Percentiles rank a stretch among this genome's conserved stretches.
These are phyloP conservation scores for Artemisia tridentata DNA, from an alignment of 129 eudicot species.

Conservation along the genomic window DNA sequence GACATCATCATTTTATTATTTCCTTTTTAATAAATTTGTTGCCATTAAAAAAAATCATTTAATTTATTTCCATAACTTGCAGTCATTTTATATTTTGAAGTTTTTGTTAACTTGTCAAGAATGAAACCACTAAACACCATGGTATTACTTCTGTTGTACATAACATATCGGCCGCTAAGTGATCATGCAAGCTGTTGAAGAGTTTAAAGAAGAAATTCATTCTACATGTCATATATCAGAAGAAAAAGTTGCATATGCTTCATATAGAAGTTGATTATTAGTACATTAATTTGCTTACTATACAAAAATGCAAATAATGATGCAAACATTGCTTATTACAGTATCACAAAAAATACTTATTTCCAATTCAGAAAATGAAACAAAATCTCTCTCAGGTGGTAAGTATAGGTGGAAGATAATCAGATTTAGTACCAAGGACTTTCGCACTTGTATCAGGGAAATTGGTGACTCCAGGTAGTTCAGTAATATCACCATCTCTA, in stretches of 20 bases:
- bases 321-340: constrained; percentile 29
- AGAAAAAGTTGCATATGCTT: constrained; percentile 7
- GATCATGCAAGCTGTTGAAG: no score
- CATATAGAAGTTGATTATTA: constrained; percentile 6
- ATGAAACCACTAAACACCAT: no score
- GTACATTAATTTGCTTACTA: constrained; percentile 11
- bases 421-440: constrained; percentile 66
- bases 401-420: constrained; percentile 69
- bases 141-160: no score
- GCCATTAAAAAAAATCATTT: no score
- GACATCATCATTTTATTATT: no score
- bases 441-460: constrained; percentile 82
- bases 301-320: constrained; percentile 1
- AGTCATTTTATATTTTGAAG: no score
- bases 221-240: neutral
- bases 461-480: constrained; percentile 53
- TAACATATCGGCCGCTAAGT: no score
- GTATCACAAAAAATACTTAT: neutral
- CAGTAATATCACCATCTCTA: constrained; percentile 49
- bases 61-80: no score
- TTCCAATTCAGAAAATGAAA: neutral
- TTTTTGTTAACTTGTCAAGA: no score
- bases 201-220: neutral
- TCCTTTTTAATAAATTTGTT: no score
- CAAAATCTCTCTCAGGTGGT: constrained; percentile 40